A percentile compares a stretch with the other conserved stretches of the same genome.
Evolutionary conservation across 805 yeast genomes (phyloP).

Genomic region (Diddensiella transvaalensis): DNA sequence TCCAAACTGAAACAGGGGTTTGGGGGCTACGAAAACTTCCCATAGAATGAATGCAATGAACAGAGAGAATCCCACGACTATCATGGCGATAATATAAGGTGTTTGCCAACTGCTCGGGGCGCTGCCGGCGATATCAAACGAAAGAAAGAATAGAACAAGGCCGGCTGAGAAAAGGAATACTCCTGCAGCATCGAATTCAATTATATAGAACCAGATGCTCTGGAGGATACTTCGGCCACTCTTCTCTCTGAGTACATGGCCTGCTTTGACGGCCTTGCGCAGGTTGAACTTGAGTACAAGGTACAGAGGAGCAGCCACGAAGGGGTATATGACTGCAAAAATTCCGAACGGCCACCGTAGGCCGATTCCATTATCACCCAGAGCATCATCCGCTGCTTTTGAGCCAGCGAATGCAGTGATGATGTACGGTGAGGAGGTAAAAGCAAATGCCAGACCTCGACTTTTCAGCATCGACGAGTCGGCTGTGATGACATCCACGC

Average conservation of each 20-base stretch:
- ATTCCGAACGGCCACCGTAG: conserved; percentile 49
- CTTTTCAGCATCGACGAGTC: conserved; percentile 58
- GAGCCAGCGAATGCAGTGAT: conserved; percentile 36
- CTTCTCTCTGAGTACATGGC: conserved; percentile 18
- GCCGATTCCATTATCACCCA: conserved; percentile 35
- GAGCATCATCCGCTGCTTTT: conserved; percentile 35
- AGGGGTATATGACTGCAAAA: conserved; percentile 45
- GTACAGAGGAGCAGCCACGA: conserved; percentile 30
- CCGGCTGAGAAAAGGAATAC: conserved; percentile 35
- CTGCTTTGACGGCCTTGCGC: conserved; percentile 30
- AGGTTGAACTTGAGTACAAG: conserved; percentile 30
- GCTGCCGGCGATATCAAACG: conserved; percentile 37
- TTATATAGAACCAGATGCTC: conserved; percentile 26
- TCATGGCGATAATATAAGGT: conserved; percentile 33
- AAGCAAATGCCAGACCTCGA: conserved; percentile 35
- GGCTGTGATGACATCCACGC: conserved; percentile 48
- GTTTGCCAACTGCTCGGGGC: conserved; percentile 31
- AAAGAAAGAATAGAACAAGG: conserved; percentile 37
- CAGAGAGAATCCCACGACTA: conserved; percentile 49
- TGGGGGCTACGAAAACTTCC: conserved; percentile 51
- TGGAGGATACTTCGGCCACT: conserved; percentile 24
- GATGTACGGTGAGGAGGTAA: conserved; percentile 32
- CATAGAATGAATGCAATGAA: conserved; percentile 46
- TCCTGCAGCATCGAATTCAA: conserved; percentile 39
- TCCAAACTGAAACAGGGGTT: conserved; percentile 53